Percentiles rank a stretch among this genome's conserved stretches.
phyloP scores from a whole-genome alignment of 805 yeast species.

The Hanseniaspora nectarophila region DNA sequence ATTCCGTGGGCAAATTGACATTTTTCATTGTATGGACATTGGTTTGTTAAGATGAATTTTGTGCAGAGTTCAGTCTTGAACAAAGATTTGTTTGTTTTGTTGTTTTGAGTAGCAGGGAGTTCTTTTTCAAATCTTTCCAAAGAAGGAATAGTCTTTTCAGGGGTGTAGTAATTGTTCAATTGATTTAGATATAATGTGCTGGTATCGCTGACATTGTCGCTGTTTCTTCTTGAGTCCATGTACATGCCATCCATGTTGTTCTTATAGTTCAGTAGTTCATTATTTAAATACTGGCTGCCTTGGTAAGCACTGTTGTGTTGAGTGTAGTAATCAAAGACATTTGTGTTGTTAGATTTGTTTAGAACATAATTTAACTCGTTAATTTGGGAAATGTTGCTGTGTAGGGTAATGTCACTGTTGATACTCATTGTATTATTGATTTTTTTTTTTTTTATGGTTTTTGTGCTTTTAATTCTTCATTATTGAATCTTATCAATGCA shows the following conservation, averaged over 20 bases:
- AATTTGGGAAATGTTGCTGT: slow-evolving; percentile 9
- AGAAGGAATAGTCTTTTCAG: not conserved
- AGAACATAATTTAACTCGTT: slow-evolving; percentile 3
- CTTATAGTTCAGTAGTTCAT: not conserved
- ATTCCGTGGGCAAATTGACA: slow-evolving; percentile 93
- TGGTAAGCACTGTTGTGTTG: not conserved
- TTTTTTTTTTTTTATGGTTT: too few species aligned
- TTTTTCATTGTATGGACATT: slow-evolving; percentile 78
- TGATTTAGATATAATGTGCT: not conserved
- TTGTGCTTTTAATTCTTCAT: too few species aligned
- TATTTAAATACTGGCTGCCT: not conserved
- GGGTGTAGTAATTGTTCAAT: not conserved
- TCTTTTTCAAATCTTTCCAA: not conserved
- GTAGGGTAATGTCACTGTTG: slow-evolving; percentile 6
- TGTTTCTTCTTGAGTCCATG: not conserved
- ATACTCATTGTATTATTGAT: not conserved
- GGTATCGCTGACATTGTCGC: not conserved
- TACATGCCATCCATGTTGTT: not conserved
- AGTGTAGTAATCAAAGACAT: slow-evolving; percentile 1
- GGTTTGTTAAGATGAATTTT: slow-evolving; percentile 54
- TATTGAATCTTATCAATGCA: too few species aligned
- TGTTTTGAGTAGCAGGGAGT: not conserved
- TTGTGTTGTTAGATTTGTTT: not conserved
- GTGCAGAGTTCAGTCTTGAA: slow-evolving; percentile 88
- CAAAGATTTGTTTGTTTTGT: slow-evolving; percentile 44